Evolutionary conservation across 305 asterid genomes (phyloP).

Genomic region (Fraxinus latifolia): DNA sequence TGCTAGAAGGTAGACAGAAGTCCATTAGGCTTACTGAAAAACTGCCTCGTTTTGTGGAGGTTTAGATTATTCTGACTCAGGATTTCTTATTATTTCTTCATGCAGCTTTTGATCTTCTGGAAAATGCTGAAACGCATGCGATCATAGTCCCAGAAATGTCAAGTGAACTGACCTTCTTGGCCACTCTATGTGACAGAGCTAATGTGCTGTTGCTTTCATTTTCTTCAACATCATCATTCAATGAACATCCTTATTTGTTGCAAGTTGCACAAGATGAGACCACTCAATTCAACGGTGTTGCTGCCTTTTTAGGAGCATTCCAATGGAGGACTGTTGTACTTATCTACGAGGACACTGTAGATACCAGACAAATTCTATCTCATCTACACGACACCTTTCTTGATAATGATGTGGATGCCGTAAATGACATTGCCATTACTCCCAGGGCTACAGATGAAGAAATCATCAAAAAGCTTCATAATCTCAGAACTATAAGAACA

Average conservation of each 20-base stretch:
- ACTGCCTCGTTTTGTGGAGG: background rate
- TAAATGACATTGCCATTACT: conserved; percentile 25
- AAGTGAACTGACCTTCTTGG: conserved; percentile 28
- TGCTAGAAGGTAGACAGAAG: background rate
- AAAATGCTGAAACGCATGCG: conserved; percentile 32
- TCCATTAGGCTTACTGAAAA: background rate
- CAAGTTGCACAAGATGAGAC: conserved; percentile 34
- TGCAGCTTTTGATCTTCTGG: conserved; percentile 44
- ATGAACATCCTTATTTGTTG: conserved; percentile 30
- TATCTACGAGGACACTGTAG: conserved; percentile 36
- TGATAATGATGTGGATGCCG: conserved; percentile 23
- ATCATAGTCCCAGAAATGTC: conserved; percentile 31
- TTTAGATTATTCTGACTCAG: background rate
- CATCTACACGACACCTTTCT: conserved; percentile 25
- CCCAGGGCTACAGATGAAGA: conserved; percentile 29
- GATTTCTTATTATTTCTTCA: background rate
- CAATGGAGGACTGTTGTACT: conserved; percentile 37
- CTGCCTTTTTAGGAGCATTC: conserved; percentile 24
- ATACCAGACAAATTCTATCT: conserved; percentile 26
- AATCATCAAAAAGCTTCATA: conserved; percentile 29
- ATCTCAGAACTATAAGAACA: background rate
- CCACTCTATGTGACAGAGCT: conserved; percentile 26
- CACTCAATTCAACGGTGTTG: conserved; percentile 34
- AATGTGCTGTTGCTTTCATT: conserved; percentile 39
- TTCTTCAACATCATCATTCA: conserved; percentile 20